phyloP scores from a whole-genome alignment of 768 basidiomycete species.

The Suillus decipiens region DNA sequence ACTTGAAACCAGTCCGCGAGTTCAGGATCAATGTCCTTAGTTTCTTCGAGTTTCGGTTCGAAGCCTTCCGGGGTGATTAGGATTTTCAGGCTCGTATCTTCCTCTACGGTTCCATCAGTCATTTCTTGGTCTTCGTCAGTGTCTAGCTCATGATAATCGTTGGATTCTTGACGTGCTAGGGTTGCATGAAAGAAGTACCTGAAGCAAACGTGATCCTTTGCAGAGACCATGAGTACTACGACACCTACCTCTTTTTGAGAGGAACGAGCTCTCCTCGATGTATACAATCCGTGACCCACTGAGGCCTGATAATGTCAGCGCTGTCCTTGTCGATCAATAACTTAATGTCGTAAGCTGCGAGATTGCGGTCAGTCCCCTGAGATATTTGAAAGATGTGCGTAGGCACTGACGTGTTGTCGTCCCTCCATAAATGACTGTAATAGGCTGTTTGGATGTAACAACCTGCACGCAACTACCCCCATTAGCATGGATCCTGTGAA shows the following conservation, averaged over 20 bases:
- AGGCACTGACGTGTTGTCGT: constrained; percentile 59
- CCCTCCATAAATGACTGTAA: constrained; percentile 71
- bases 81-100: constrained; percentile 14
- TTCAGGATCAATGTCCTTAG: constrained; percentile 45
- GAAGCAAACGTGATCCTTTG: neutral
- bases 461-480: constrained; percentile 70
- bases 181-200: constrained; percentile 86
- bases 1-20: constrained; percentile 66
- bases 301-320: constrained; percentile 74
- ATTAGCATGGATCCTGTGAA: constrained; percentile 62
- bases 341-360: constrained; percentile 68
- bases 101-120: constrained; percentile 20
- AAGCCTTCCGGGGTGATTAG: constrained; percentile 2
- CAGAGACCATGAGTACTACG: constrained; percentile 1
- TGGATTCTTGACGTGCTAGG: constrained; percentile 43
- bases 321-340: constrained; percentile 68
- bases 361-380: neutral
- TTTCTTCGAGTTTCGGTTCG: constrained; percentile 28
- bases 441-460: constrained; percentile 51
- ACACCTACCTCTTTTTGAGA: constrained; percentile 62
- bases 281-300: constrained; percentile 85
- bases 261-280: constrained; percentile 55
- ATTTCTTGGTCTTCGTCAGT: constrained; percentile 34
- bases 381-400: neutral
- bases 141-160: constrained; percentile 52